phyloP scores from a whole-genome alignment of 192 early-diverging fungal species.

The Coemansia interrupta region DNA sequence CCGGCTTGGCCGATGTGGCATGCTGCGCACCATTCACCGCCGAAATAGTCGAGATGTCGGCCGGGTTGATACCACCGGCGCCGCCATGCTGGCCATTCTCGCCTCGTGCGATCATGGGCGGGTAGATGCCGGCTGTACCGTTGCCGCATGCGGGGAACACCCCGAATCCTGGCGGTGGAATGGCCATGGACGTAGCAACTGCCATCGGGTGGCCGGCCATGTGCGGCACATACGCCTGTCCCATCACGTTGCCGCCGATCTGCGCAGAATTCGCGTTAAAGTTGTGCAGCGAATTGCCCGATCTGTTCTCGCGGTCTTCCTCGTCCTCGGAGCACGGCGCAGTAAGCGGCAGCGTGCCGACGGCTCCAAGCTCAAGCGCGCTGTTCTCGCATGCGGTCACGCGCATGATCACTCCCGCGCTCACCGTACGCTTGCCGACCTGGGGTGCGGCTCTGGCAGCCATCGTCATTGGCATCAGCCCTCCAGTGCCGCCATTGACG shows the following conservation, averaged over 20 bases:
- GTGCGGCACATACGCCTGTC: conserved; percentile 2
- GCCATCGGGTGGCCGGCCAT: conserved; percentile 1
- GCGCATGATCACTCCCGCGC: conserved; percentile 13
- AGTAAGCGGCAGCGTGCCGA: conserved; percentile 31
- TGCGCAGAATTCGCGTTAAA: conserved; percentile 6
- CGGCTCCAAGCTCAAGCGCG: conserved; percentile 21
- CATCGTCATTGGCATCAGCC: conserved; percentile 24
- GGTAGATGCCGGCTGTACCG: neutral
- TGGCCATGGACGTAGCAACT: too few species aligned
- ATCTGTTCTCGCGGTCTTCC: conserved; percentile 20
- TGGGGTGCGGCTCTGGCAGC: neutral
- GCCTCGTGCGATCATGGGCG: neutral
- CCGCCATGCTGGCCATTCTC: conserved; percentile 9
- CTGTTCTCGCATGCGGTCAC: conserved; percentile 32
- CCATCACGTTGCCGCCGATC: neutral
- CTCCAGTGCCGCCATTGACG: neutral
- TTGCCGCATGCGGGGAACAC: neutral
- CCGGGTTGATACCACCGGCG: conserved; percentile 16
- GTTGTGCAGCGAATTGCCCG: conserved; percentile 24
- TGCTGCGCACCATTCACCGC: neutral
- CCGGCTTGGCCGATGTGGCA: neutral
- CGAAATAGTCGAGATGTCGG: conserved; percentile 10
- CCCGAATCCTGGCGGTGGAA: too few species aligned
- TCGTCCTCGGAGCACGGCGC: conserved; percentile 47
- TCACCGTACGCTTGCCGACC: neutral